Base-by-base conservation (phyloP, 2,329 filamentous ascomycete species). In the Ceratocystis huliohia region DNA sequence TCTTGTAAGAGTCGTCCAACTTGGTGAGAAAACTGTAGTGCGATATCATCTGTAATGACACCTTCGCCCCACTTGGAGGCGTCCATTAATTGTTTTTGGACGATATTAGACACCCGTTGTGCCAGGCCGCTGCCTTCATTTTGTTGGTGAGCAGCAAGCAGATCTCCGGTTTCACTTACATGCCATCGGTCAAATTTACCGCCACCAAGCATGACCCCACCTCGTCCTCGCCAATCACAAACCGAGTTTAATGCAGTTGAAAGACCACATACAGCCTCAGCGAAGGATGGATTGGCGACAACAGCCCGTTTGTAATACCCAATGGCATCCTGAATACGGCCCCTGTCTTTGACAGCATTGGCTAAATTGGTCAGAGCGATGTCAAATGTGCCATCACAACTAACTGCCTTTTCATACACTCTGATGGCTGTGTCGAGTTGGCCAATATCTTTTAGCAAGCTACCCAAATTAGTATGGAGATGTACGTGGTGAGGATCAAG, bases 331-430 rank as follows among this genome's bases (percentile, higher is more conserved):
- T 86, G 88, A 70, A 97, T 90, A 56, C 89, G 85, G 1, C 94
- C 94, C 71, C 95, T 91, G 74, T 99, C 94, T 75, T 99, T 99
- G 70, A 99, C 92, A 7, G 94, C 94, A 74, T 99, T 99, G 66
- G 94, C 94, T 25, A 99, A 81, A 72, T 99, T 99, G 3, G 94
- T 96, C 66, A 99, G 78, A 44, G 94, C 94, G 72, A 99, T 99
- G 73, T 99, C 94, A 72, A 99, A 99, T 28, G 86, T 89, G n/a
- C 86, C 85, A 74, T 99, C 94, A 73, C 92, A 97, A 2, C 84
- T 82, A 15, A 99, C 94, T 10, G 94, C 94, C 70, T 91, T 87
- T 76, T 97, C 91, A 73, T 99, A 99, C 93, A 99, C 97, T 70
- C 88, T 86, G 71, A 99, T 96, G 0, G 94, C 94, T 61, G 90